These are phyloP conservation scores for Amoebophrya sp. DNA, from an alignment of 169 alveolate genomes.

Conservation along the genomic window DNA sequence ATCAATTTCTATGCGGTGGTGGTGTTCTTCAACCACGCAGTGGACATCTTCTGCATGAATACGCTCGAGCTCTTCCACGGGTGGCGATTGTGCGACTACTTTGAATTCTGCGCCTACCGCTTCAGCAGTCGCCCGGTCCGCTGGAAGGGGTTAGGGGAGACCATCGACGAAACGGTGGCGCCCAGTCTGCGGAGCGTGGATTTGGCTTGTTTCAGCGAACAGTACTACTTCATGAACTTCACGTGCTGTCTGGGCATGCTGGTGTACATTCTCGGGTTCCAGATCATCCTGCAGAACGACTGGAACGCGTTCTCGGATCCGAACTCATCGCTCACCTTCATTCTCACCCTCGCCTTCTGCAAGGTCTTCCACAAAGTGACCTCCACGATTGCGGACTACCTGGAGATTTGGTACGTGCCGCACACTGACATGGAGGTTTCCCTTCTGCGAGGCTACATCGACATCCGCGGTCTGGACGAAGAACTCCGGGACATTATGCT, in stretches of 20 bases:
- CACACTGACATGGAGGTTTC: neutral
- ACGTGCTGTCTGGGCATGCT: conserved; percentile 5
- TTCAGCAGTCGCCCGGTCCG: conserved; percentile 3
- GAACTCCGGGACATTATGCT: neutral
- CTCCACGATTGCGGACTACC: conserved; percentile 28
- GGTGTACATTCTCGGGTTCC: conserved; percentile 7
- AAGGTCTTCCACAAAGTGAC: conserved; percentile 22
- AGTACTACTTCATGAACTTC: conserved; percentile 14
- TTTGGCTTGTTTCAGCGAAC: conserved; percentile 32
- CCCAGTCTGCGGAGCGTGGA: conserved; percentile 23
- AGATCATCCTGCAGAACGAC: conserved; percentile 10
- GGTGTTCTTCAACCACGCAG: conserved; percentile 32
- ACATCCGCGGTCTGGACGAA: neutral
- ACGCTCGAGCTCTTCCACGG: conserved; percentile 46
- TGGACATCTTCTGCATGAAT: conserved; percentile 41
- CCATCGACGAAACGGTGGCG: conserved; percentile 32
- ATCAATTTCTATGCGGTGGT: neutral
- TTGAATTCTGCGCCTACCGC: conserved; percentile 10
- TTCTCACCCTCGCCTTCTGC: conserved; percentile 40
- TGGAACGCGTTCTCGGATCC: conserved; percentile 50
- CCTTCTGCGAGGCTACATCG: neutral
- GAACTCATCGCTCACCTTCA: conserved; percentile 39
- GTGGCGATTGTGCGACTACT: conserved; percentile 13
- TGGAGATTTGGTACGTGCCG: conserved; percentile 24
- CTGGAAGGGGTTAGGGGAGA: conserved; percentile 31